Evolutionary conservation across 371 early-diverging fungal genomes (phyloP).

Genomic region (Mortierella sp.): DNA sequence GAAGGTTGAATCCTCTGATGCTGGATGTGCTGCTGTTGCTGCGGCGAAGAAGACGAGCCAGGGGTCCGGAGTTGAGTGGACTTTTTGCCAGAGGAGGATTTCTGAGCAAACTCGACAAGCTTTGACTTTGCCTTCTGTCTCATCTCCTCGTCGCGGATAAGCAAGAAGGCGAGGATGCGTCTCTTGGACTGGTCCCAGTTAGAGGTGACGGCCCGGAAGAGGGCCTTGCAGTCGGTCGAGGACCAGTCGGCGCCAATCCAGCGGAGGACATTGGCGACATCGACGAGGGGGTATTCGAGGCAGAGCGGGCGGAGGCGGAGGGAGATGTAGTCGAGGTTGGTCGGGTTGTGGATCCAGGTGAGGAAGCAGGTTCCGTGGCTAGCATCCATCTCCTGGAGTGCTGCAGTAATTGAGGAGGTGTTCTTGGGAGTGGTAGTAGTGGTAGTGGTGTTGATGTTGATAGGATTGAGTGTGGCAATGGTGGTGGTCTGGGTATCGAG

Average conservation of each 20-base stretch:
- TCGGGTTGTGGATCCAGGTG: constrained; percentile 54
- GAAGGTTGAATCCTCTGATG: constrained; percentile 5
- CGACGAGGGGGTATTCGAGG: constrained; percentile 51
- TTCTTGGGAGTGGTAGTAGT: too few species aligned
- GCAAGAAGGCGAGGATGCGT: constrained; percentile 48
- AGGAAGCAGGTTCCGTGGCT: constrained; percentile 55
- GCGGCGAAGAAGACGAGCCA: constrained; percentile 17
- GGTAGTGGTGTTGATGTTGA: too few species aligned
- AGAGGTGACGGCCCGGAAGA: constrained; percentile 49
- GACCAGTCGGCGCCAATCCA: constrained; percentile 58
- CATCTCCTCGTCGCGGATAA: constrained; percentile 55
- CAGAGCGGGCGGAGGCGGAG: constrained; percentile 54
- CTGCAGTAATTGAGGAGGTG: constrained; percentile 30
- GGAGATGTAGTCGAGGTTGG: constrained; percentile 56
- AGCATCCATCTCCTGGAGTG: constrained; percentile 52
- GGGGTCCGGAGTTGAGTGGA: constrained; percentile 8
- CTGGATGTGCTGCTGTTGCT: constrained; percentile 17
- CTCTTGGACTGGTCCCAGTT: constrained; percentile 48
- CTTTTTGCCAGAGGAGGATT: constrained; percentile 11
- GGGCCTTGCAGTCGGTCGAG: constrained; percentile 48
- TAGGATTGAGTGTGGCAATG: neutral
- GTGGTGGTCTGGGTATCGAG: constrained; percentile 20
- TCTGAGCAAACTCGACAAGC: constrained; percentile 48
- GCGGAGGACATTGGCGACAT: constrained; percentile 50
- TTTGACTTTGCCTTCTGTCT: constrained; percentile 53